Conservation (phyloP, 306 rosid genomes). For the Cucumis hystrix region DNA sequence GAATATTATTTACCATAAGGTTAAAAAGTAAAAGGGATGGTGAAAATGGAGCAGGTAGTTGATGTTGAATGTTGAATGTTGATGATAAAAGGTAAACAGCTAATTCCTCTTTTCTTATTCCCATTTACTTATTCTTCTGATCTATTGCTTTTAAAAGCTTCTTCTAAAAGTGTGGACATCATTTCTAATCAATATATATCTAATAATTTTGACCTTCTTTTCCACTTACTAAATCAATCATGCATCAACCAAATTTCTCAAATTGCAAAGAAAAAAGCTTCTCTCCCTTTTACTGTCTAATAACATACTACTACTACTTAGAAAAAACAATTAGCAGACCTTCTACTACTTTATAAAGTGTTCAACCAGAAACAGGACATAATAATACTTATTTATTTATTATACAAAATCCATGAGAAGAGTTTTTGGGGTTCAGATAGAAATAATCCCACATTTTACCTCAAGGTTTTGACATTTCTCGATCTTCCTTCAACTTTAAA, state of each 20-base stretch:
- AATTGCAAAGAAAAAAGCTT: neutral
- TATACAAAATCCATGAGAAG: neutral
- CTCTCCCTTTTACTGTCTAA: too few species aligned
- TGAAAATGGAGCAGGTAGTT: neutral
- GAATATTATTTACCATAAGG: neutral
- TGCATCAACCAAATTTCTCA: neutral
- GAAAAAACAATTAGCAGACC: too few species aligned
- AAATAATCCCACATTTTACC: neutral
- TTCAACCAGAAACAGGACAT: neutral
- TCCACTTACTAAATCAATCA: conserved; percentile 1
- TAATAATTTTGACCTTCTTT: neutral
- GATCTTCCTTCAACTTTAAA: neutral
- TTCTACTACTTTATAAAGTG: neutral
- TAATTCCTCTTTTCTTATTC: neutral
- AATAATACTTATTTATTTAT: neutral
- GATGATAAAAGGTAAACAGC: neutral
- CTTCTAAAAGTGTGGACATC: neutral
- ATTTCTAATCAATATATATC: neutral
- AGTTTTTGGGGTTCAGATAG: neutral
- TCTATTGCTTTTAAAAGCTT: neutral
- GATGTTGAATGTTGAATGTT: neutral
- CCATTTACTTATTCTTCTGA: neutral
- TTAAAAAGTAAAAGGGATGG: neutral
- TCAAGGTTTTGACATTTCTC: neutral
- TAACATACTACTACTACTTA: too few species aligned